These are phyloP conservation scores for Neurospora hispaniola DNA, from an alignment of 495 filamentous ascomycete species.

Conservation along the genomic window DNA sequence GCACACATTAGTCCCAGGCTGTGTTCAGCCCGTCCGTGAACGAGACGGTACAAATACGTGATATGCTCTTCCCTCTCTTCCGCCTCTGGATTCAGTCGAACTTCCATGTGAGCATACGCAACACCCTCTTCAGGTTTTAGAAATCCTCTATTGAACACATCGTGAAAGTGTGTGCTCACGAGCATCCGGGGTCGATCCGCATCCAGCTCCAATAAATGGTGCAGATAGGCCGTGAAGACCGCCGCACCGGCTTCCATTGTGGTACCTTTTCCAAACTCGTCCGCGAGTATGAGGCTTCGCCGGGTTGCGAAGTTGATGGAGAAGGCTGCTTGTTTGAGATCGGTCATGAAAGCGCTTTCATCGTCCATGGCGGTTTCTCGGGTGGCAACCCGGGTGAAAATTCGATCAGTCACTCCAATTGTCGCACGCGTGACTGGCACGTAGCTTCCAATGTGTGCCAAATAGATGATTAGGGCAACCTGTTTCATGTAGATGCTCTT, in stretches of 20 bases:
- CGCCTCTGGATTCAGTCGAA: slow-evolving; percentile 55
- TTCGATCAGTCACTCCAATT: slow-evolving; percentile 87
- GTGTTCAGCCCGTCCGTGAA: slow-evolving; percentile 57
- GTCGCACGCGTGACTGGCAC: slow-evolving; percentile 70
- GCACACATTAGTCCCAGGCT: slow-evolving; percentile 84
- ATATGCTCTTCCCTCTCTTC: slow-evolving; percentile 59
- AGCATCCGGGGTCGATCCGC: slow-evolving; percentile 68
- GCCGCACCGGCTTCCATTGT: slow-evolving; percentile 74
- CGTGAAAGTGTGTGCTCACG: slow-evolving; percentile 87
- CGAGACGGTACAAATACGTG: slow-evolving; percentile 75
- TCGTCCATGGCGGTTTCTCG: slow-evolving; percentile 74
- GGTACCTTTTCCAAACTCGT: slow-evolving; percentile 97
- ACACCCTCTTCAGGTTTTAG: slow-evolving; percentile 48
- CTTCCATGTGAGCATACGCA: slow-evolving; percentile 76
- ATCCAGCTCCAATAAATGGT: slow-evolving; percentile 55
- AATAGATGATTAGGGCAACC: slow-evolving; percentile 83
- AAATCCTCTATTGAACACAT: slow-evolving; percentile 73
- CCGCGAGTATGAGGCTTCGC: slow-evolving; percentile 71
- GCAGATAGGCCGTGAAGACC: slow-evolving; percentile 70
- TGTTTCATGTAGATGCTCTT: slow-evolving; percentile 97
- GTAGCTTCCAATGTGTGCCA: slow-evolving; percentile 89
- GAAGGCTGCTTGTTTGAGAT: slow-evolving; percentile 79
- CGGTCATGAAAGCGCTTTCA: slow-evolving; percentile 89
- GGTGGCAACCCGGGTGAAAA: slow-evolving; percentile 79
- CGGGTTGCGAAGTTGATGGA: slow-evolving; percentile 67